Base-by-base conservation (phyloP, 768 basidiomycete species). In the Mycena galericulata region DNA sequence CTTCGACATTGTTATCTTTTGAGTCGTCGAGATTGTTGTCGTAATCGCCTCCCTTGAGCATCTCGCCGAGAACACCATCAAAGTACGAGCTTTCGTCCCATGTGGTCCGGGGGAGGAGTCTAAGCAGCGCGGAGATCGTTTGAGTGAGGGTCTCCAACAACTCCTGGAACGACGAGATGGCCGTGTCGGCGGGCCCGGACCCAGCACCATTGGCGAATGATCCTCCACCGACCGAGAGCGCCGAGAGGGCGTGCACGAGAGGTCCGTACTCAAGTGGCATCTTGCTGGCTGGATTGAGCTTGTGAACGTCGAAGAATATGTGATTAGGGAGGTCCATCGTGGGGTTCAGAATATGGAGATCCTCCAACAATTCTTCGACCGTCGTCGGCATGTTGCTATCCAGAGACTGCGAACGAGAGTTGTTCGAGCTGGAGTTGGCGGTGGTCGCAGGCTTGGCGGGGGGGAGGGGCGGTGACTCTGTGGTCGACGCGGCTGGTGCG, bases 1-100 rank as follows among this genome's bases (percentile, higher is more conserved):
- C 92, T 3, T 91, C 92, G 9, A 96, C 94, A 75, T 96, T 94
- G 74, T 95, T 93, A 69, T 94, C 93, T 73, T 89, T 90, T 26
- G 85, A 85, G 69, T 94, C 93, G 63, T 94, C 94, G 38, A 94
- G 83, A 75, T 94, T 92, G 77, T 95, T 94, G 69, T 95, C 93
- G 4, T 94, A 92, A 76, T 95, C 94, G 68, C 95, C 93, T 9
- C 93, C 93, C 76, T 92, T 94, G 45, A 95, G 85, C 92, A 95
- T 95, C 69, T 96, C 94, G 55, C 92, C 87, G 24, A 95, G 81
- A 24, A 94, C 92, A 38, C 93, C 92, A 72, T 95, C 93, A 72
- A 95, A 95, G 12, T 93, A 95, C 0, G 94, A 94, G 69, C 92
- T 94, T 73, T 95, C 94, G 65, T 94, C 92, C 94, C 93, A 95